Conservation (phyloP, 257 asterid genomes). For the Sherardia arvensis region DNA sequence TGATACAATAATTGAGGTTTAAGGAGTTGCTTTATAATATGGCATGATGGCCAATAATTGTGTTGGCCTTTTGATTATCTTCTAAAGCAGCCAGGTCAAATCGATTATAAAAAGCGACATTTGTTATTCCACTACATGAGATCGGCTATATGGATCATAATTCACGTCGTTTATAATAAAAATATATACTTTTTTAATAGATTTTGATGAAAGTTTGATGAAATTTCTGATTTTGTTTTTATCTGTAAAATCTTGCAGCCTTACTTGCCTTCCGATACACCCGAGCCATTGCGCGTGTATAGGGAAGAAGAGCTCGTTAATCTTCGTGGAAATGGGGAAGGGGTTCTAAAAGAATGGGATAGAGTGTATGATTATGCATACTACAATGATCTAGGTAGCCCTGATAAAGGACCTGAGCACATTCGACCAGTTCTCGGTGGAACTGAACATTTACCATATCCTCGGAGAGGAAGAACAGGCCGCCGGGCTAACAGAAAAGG, state of each 20-base stretch:
- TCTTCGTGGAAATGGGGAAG: constrained; percentile 59
- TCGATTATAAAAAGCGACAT: background rate
- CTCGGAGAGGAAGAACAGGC: constrained; percentile 84
- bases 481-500: constrained; percentile 66
- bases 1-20: background rate
- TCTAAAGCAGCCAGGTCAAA: background rate
- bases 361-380: constrained; percentile 83
- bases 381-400: constrained; percentile 74
- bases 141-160: background rate
- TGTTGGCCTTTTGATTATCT: background rate
- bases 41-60: background rate
- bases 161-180: too few species aligned
- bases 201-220: too few species aligned
- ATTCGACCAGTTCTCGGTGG: constrained; percentile 83
- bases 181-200: too few species aligned
- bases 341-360: constrained; percentile 72
- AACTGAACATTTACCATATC: constrained; percentile 54
- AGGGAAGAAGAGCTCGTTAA: constrained; percentile 62
- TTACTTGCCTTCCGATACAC: constrained; percentile 60
- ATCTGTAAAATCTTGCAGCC: constrained; percentile 28
- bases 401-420: constrained; percentile 51
- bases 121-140: background rate
- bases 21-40: background rate
- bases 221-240: background rate
- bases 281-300: constrained; percentile 45